phyloP scores from a whole-genome alignment of 495 filamentous ascomycete species.

The Hyphodiscus hymeniophilus region DNA sequence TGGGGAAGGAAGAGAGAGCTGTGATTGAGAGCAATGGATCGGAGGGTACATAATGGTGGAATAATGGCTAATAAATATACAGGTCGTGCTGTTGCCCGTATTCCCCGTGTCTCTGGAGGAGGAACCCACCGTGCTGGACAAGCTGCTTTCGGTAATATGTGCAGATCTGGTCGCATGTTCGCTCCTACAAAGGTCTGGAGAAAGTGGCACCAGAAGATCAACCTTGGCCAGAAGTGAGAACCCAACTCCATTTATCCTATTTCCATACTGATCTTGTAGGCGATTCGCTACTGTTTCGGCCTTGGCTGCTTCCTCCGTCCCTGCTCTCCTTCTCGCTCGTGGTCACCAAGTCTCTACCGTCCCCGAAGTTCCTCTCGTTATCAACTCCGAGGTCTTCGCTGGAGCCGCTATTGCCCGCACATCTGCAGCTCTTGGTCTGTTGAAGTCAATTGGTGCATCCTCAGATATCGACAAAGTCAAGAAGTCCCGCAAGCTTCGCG shows the following conservation, averaged over 20 bases:
- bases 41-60: background rate
- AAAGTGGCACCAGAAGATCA: slow-evolving; percentile 99
- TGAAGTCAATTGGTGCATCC: slow-evolving; percentile 84
- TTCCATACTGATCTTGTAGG: slow-evolving; percentile 35
- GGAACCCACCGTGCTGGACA: slow-evolving; percentile 99
- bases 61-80: slow-evolving; percentile 25
- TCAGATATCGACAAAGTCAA: slow-evolving; percentile 89
- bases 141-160: slow-evolving; percentile 99
- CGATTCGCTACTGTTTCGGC: slow-evolving; percentile 97
- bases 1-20: slow-evolving; percentile 4
- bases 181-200: slow-evolving; percentile 99
- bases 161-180: slow-evolving; percentile 99
- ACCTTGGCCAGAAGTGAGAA: slow-evolving; percentile 85
- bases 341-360: slow-evolving; percentile 90
- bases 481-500: slow-evolving; percentile 85
- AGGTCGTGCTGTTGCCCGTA: slow-evolving; percentile 99
- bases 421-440: slow-evolving; percentile 72
- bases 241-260: background rate
- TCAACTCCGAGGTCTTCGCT: slow-evolving; percentile 81
- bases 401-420: slow-evolving; percentile 76
- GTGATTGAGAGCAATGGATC: slow-evolving; percentile 4
- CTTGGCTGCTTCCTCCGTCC: slow-evolving; percentile 89
- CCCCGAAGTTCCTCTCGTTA: slow-evolving; percentile 92
- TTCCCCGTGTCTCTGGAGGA: slow-evolving; percentile 99
- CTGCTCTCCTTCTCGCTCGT: slow-evolving; percentile 89